Evolutionary conservation across 2,329 filamentous ascomycete species (phyloP).

Genomic region (Macroventuria anomochaeta): DNA sequence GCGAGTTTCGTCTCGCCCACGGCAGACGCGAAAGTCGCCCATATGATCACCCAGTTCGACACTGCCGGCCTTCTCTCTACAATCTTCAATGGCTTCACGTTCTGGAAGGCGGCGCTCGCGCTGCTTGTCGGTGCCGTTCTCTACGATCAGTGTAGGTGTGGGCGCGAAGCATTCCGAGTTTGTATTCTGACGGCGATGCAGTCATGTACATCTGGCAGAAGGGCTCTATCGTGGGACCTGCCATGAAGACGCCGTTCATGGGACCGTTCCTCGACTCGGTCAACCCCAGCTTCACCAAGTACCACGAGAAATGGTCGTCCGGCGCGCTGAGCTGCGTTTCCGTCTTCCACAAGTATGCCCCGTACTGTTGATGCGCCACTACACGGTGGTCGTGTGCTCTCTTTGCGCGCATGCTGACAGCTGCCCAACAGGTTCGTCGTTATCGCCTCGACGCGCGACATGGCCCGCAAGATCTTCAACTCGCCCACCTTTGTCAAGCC

Average conservation of each 20-base stretch:
- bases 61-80: conserved; percentile 40
- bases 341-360: conserved; percentile 91
- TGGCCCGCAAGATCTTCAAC: conserved; percentile 97
- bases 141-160: conserved; percentile 87
- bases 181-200: conserved; percentile 54
- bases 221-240: conserved; percentile 55
- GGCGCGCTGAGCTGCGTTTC: conserved; percentile 95
- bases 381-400: conserved; percentile 6
- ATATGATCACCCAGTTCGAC: conserved; percentile 40
- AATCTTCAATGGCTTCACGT: conserved; percentile 40
- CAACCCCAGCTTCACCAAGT: conserved; percentile 89
- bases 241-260: conserved; percentile 62
- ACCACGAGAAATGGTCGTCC: conserved; percentile 90
- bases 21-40: conserved; percentile 47
- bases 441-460: conserved; percentile 91
- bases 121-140: conserved; percentile 74
- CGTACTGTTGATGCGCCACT: not conserved
- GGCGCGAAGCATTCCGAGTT: too few relatives aligned
- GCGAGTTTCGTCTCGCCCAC: conserved; percentile 50
- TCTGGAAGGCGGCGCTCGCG: conserved; percentile 58
- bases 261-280: conserved; percentile 95
- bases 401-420: conserved; percentile 21
- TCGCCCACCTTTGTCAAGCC: conserved; percentile 91
- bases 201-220: conserved; percentile 57
- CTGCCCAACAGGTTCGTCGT: conserved; percentile 80